Evolutionary conservation across 495 filamentous ascomycete species (phyloP).

Genomic region (Thermothielavioides terrestris): DNA sequence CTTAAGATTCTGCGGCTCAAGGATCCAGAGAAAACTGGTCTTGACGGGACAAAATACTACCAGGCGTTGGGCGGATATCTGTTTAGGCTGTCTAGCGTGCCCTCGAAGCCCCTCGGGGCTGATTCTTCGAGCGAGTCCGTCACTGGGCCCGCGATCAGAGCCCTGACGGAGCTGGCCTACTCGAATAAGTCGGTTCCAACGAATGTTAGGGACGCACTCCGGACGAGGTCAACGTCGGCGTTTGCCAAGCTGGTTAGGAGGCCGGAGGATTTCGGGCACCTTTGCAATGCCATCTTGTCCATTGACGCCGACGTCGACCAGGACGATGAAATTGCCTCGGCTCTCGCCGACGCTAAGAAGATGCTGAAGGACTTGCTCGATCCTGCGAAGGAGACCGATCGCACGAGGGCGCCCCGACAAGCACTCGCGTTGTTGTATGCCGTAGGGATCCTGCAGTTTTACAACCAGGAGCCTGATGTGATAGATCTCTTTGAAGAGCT

Average conservation of each 20-base stretch:
- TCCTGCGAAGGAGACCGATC: slow-evolving; percentile 38
- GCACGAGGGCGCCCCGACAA: slow-evolving; percentile 32
- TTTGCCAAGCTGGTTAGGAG: slow-evolving; percentile 62
- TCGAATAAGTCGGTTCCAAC: slow-evolving; percentile 45
- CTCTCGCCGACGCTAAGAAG: slow-evolving; percentile 54
- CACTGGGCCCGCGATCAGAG: slow-evolving; percentile 31
- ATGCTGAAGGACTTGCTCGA: slow-evolving; percentile 61
- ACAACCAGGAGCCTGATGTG: slow-evolving; percentile 79
- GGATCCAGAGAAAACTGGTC: slow-evolving; percentile 22
- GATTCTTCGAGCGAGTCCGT: slow-evolving; percentile 25
- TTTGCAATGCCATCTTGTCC: slow-evolving; percentile 40
- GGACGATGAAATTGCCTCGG: slow-evolving; percentile 49
- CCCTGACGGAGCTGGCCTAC: slow-evolving; percentile 42
- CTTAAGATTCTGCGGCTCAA: slow-evolving; percentile 33
- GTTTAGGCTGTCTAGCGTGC: slow-evolving; percentile 28
- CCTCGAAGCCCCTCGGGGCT: slow-evolving; percentile 10
- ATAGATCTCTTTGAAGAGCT: slow-evolving; percentile 34
- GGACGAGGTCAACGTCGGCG: slow-evolving; percentile 51
- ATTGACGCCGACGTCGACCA: slow-evolving; percentile 47
- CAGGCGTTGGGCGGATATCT: slow-evolving; percentile 49
- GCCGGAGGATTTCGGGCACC: slow-evolving; percentile 44
- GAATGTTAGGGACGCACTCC: slow-evolving; percentile 58
- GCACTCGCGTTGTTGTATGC: slow-evolving; percentile 77
- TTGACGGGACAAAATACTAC: slow-evolving; percentile 34
- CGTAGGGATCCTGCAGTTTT: slow-evolving; percentile 79